phyloP scores from a whole-genome alignment of 805 yeast genomes.

The Hanseniaspora nectarophila region DNA sequence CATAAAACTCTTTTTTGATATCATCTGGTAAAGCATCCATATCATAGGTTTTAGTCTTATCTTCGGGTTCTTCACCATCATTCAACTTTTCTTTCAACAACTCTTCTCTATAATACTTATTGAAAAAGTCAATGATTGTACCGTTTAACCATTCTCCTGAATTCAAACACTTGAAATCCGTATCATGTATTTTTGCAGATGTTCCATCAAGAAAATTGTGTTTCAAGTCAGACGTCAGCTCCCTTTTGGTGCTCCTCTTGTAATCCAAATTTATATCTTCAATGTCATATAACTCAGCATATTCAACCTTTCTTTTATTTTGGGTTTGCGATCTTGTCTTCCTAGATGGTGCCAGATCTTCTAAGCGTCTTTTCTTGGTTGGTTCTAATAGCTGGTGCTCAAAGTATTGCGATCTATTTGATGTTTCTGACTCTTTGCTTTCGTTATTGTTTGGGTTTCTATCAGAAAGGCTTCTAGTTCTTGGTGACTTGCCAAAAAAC shows the following conservation, averaged over 20 bases:
- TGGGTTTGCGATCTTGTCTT: constrained; percentile 8
- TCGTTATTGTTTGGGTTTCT: background rate
- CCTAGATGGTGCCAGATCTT: background rate
- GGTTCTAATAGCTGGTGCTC: background rate
- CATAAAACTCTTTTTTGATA: constrained; percentile 31
- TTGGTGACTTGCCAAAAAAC: background rate
- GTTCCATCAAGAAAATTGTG: constrained; percentile 12
- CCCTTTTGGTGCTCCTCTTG: background rate
- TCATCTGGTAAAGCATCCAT: background rate
- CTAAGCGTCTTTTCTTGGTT: background rate
- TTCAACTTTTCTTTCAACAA: background rate
- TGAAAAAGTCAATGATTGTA: constrained; percentile 71
- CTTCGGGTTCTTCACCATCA: constrained; percentile 5
- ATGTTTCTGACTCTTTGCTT: background rate
- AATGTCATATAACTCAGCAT: constrained; percentile 2
- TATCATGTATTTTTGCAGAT: constrained; percentile 24
- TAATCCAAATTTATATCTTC: background rate
- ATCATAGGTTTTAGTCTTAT: background rate
- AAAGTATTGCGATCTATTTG: background rate
- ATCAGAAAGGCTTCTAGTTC: background rate
- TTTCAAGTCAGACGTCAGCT: constrained; percentile 3
- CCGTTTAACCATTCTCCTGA: constrained; percentile 86
- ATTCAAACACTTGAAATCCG: constrained; percentile 69
- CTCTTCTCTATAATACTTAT: constrained; percentile 43
- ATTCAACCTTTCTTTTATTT: background rate